Base-by-base conservation (phyloP, 108 stramenopile species). In the Nitzschia putrida region DNA sequence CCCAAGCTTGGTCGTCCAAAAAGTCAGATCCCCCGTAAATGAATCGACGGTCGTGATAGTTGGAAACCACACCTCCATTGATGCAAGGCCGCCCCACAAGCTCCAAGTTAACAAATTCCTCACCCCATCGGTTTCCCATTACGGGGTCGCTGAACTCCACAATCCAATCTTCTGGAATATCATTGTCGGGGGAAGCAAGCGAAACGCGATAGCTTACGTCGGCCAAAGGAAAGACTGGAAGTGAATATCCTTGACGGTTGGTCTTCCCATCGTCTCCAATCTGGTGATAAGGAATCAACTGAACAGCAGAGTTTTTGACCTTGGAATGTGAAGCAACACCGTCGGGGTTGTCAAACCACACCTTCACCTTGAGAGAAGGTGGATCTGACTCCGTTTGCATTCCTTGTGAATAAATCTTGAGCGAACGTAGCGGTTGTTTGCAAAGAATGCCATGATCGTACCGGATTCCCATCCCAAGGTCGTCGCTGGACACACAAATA, bases 101-200 rank as follows among this genome's bases (percentile, higher is more conserved):
- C 11, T 68, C 57, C 55, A 86, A 24, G 54, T 78, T 68, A 4
- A 78, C 61, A 43, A 66, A 68, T 39, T 86, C 85, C 1, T 64
- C 44, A 10, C 40, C 53, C 73, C 77, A 86, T 12, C 82, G 77
- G 55, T 86, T 86, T 23, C 78, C 85, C 22, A 86, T 60, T 18
- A 86, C 71, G 20, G 82, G 76, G 57, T 86, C 85, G 43, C 72
- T 78, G 38, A 86, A 86, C 41, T 86, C 85, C 42, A 86, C 72
- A 20, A 86, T 57, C 85, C 85, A 86, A 55, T 80, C 79, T 16
- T 64, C 21, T 0, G 85, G 85, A 70, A 86, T 74, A 18, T 74
- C 61, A 24, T 43, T 37, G 44, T 77, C 61, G 11, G 74, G 64
- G 24, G 52, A 38, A 14, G 75, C 63, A 16, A 85, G 67, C 0